These are phyloP conservation scores for Boletus edulis DNA, from an alignment of 768 basidiomycete species.

Conservation along the genomic window DNA sequence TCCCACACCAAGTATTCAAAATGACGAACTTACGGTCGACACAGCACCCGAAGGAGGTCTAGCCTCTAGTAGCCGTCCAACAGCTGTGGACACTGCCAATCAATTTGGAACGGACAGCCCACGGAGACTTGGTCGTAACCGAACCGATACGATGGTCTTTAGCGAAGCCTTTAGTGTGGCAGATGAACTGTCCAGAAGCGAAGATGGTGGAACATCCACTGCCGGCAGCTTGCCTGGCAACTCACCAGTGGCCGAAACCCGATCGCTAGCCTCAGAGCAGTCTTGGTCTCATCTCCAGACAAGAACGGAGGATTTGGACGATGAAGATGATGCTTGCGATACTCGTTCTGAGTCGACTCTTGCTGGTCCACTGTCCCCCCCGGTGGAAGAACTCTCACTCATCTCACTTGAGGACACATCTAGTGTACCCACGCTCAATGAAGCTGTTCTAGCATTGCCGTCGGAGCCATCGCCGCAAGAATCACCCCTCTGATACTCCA, in stretches of 20 bases:
- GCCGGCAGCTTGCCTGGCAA: slow-evolving; percentile 7
- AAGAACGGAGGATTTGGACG: slow-evolving; percentile 17
- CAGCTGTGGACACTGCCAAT: slow-evolving; percentile 13
- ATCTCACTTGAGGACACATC: slow-evolving; percentile 24
- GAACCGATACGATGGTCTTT: slow-evolving; percentile 77
- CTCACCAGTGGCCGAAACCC: slow-evolving; percentile 12
- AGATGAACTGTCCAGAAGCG: slow-evolving; percentile 37
- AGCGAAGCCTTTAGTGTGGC: slow-evolving; percentile 41
- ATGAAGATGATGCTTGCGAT: slow-evolving; percentile 28
- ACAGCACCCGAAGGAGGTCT: slow-evolving; percentile 3
- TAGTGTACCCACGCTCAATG: neutral
- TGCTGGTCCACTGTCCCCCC: slow-evolving; percentile 24
- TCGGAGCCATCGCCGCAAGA: slow-evolving; percentile 1
- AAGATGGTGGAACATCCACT: neutral
- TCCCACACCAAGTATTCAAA: slow-evolving; percentile 19
- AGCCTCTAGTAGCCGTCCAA: slow-evolving; percentile 16
- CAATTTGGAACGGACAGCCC: slow-evolving; percentile 36
- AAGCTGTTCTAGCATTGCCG: neutral
- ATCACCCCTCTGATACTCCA: neutral
- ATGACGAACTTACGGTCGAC: slow-evolving; percentile 10
- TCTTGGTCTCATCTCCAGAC: slow-evolving; percentile 14
- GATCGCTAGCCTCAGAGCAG: neutral
- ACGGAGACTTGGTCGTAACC: slow-evolving; percentile 47
- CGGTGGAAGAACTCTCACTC: slow-evolving; percentile 26
- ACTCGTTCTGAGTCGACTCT: slow-evolving; percentile 18